A percentile compares a stretch with the other conserved stretches of the same genome.
Evolutionary conservation across 176 grass and related monocot species (phyloP).

Genomic region (Raddia distichophylla): DNA sequence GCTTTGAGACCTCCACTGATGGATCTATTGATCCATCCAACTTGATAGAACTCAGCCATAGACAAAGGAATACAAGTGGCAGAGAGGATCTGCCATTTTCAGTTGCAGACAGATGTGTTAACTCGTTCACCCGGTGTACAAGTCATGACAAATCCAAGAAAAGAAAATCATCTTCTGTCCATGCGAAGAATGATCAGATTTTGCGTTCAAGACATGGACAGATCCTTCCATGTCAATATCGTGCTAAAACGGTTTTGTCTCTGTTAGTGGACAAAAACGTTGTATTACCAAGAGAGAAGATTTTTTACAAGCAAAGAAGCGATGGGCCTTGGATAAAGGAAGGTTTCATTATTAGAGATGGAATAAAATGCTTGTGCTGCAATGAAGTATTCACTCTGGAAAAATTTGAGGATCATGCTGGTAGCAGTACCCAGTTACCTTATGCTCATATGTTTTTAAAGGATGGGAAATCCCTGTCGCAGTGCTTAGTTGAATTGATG

Average conservation of each 20-base stretch:
- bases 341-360: conserved; percentile 52
- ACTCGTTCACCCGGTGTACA: conserved; percentile 17
- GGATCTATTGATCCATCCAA: conserved; percentile 25
- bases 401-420: conserved; percentile 69
- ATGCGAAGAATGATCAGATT: conserved; percentile 17
- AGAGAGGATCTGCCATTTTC: background rate
- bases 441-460: conserved; percentile 60
- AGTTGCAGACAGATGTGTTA: conserved; percentile 25
- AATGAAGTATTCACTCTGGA: conserved; percentile 51
- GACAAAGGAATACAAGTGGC: background rate
- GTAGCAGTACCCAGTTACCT: conserved; percentile 48
- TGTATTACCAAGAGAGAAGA: conserved; percentile 54
- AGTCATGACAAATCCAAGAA: conserved; percentile 48
- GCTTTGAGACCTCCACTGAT: conserved; percentile 27
- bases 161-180: conserved; percentile 45
- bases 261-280: conserved; percentile 68
- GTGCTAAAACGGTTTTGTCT: conserved; percentile 58
- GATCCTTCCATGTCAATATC: conserved; percentile 17
- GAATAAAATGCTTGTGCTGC: conserved; percentile 81
- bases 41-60: background rate
- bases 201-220: conserved; percentile 39
- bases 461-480: conserved; percentile 71
- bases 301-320: conserved; percentile 51
- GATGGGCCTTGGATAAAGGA: conserved; percentile 47
- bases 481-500: conserved; percentile 69